Evolutionary conservation across 768 basidiomycete species (phyloP).

Genomic region (Phanerochaete carnosa): DNA sequence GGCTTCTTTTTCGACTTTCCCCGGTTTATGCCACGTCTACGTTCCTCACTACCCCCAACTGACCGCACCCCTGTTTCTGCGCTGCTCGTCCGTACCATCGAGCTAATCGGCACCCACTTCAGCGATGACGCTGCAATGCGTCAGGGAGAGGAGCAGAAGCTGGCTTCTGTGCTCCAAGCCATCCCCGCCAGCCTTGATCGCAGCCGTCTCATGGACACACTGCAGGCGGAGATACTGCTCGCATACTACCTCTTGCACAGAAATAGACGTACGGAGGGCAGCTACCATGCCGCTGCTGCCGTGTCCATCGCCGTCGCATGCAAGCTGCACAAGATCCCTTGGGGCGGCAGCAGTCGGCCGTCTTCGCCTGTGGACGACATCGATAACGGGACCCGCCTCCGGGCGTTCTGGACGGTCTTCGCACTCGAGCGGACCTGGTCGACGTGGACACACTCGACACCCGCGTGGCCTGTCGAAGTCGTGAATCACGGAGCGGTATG

Average conservation of each 20-base stretch:
- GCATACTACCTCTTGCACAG: constrained; percentile 61
- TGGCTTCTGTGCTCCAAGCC: constrained; percentile 46
- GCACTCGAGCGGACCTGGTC: constrained; percentile 52
- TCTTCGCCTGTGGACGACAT: constrained; percentile 35
- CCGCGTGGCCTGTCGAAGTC: constrained; percentile 50
- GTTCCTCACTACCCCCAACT: constrained; percentile 30
- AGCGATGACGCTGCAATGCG: constrained; percentile 17
- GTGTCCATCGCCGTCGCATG: constrained; percentile 29
- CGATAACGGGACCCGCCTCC: constrained; percentile 67
- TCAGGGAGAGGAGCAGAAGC: constrained; percentile 36
- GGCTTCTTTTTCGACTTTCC: constrained; percentile 60
- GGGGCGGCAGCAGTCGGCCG: constrained; percentile 19
- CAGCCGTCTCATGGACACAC: constrained; percentile 30
- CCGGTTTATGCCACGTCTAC: constrained; percentile 37
- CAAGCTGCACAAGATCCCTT: constrained; percentile 25
- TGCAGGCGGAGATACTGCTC: constrained; percentile 48
- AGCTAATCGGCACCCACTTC: constrained; percentile 27
- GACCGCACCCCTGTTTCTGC: constrained; percentile 24
- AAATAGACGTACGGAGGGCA: constrained; percentile 58
- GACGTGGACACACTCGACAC: constrained; percentile 47
- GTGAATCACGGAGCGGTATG: constrained; percentile 30
- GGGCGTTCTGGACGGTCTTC: constrained; percentile 63
- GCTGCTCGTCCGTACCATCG: constrained; percentile 42
- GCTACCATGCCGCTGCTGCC: constrained; percentile 43
- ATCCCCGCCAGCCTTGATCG: constrained; percentile 38